Percentiles rank a stretch among this genome's conserved stretches.
Conservation (phyloP, 345 rosid species). For the Nephelium lappaceum region DNA sequence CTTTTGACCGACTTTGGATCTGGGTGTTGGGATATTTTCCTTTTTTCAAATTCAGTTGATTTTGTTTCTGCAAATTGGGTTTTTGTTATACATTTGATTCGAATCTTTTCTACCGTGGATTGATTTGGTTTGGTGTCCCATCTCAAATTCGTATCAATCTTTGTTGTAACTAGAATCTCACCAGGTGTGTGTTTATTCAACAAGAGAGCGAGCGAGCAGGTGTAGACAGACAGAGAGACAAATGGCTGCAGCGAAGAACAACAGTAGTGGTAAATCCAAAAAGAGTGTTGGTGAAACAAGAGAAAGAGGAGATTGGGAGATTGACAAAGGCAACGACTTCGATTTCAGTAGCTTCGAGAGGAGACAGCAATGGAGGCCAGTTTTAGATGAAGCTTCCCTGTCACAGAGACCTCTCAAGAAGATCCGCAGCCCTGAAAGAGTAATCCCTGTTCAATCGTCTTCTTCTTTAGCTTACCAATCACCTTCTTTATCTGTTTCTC, state of each 20-base stretch:
- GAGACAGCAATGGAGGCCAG: constrained; percentile 51
- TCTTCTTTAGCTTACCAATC: constrained; percentile 24
- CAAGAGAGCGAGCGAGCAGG: constrained; percentile 41
- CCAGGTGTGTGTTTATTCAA: neutral
- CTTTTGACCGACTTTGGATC: constrained; percentile 39
- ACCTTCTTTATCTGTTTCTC: constrained; percentile 26
- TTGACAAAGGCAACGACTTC: constrained; percentile 40
- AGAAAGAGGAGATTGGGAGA: constrained; percentile 45
- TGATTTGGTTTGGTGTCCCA: constrained; percentile 17
- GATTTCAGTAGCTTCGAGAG: constrained; percentile 38
- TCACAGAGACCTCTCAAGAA: constrained; percentile 65
- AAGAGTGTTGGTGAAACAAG: constrained; percentile 40
- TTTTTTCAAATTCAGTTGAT: neutral
- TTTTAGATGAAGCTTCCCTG: constrained; percentile 57
- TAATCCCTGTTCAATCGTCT: constrained; percentile 31
- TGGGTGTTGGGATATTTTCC: constrained; percentile 12
- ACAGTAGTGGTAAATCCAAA: constrained; percentile 56
- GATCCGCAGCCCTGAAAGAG: constrained; percentile 62
- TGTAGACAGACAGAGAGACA: too few species aligned
- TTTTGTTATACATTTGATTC: constrained; percentile 31
- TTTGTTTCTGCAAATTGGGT: neutral
- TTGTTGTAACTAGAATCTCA: constrained; percentile 1
- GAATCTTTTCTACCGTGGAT: neutral
- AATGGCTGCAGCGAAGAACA: constrained; percentile 53
- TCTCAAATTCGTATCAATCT: constrained; percentile 18